A percentile compares a stretch with the other conserved stretches of the same genome.
Conservation (phyloP, 108 stramenopile species). For the Chaetoceros muelleri region DNA sequence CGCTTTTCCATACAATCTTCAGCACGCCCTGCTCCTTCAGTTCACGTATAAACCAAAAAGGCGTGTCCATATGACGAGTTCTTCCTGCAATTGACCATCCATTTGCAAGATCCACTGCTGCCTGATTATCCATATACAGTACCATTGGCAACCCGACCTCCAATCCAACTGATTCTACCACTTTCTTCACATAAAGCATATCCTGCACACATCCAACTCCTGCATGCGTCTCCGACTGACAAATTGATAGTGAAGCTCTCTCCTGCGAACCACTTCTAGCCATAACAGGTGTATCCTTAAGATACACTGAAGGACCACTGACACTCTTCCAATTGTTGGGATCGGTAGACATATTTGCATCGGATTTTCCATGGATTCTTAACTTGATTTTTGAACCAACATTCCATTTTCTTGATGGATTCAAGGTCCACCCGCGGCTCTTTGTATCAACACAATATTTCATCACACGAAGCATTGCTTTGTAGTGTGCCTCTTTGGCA, state of each 20-base stretch:
- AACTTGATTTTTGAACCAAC: too few relatives aligned
- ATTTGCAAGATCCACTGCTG: constrained; percentile 14
- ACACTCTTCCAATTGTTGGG: constrained; percentile 11
- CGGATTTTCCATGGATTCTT: too few relatives aligned
- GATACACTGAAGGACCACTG: background rate
- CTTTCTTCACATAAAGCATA: constrained; percentile 4
- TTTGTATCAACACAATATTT: constrained; percentile 4
- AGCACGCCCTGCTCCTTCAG: constrained; percentile 9
- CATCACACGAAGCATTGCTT: constrained; percentile 12
- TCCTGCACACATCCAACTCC: constrained; percentile 3
- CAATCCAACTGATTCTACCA: constrained; percentile 4
- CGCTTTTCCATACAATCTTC: background rate
- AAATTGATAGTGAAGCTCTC: constrained; percentile 3
- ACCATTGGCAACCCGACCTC: constrained; percentile 8
- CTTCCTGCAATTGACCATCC: constrained; percentile 10
- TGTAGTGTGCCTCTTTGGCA: background rate
- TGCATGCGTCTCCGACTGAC: constrained; percentile 6
- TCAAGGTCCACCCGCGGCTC: constrained; percentile 8
- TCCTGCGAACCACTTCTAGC: constrained; percentile 6
- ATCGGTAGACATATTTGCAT: too few relatives aligned
- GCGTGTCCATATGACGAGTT: constrained; percentile 5
- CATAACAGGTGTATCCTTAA: background rate
- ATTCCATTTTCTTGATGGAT: constrained; percentile 13
- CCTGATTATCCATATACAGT: constrained; percentile 26
- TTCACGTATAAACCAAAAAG: constrained; percentile 5